phyloP scores from a whole-genome alignment of 768 basidiomycete genomes.

The Amanita rubescens region DNA sequence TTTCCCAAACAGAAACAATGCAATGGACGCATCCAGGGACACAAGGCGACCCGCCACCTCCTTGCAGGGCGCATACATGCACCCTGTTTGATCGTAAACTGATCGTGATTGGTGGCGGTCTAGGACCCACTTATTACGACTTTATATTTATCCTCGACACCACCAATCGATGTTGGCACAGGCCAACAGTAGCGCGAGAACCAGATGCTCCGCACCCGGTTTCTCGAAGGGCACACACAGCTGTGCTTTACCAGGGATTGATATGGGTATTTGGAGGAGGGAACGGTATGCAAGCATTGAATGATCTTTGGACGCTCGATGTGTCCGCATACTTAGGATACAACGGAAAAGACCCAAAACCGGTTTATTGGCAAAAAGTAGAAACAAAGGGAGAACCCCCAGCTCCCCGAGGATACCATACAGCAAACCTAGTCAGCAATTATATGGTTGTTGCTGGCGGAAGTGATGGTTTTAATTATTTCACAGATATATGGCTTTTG shows the following conservation, averaged over 20 bases:
- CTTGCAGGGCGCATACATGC: slow-evolving; percentile 82
- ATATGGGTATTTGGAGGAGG: slow-evolving; percentile 94
- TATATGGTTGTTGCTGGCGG: slow-evolving; percentile 89
- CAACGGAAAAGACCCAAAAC: slow-evolving; percentile 12
- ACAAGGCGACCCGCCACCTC: slow-evolving; percentile 71
- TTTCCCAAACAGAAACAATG: slow-evolving; percentile 64
- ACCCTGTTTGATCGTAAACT: slow-evolving; percentile 77
- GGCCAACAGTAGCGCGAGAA: slow-evolving; percentile 30
- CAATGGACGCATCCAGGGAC: slow-evolving; percentile 80
- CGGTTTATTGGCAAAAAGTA: slow-evolving; percentile 37
- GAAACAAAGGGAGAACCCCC: slow-evolving; percentile 51
- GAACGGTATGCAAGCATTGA: slow-evolving; percentile 82
- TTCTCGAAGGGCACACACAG: slow-evolving; percentile 82
- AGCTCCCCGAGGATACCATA: slow-evolving; percentile 77
- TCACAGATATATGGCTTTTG: slow-evolving; percentile 82
- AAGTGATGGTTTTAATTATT: slow-evolving; percentile 84
- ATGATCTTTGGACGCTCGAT: slow-evolving; percentile 87
- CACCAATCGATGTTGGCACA: slow-evolving; percentile 55
- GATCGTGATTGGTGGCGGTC: slow-evolving; percentile 82
- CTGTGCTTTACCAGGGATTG: slow-evolving; percentile 61
- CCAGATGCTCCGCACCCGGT: slow-evolving; percentile 34
- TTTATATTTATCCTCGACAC: slow-evolving; percentile 81
- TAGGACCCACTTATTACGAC: slow-evolving; percentile 78
- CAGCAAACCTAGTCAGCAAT: slow-evolving; percentile 78
- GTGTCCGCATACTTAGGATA: slow-evolving; percentile 27